Base-by-base conservation (phyloP, 164 flowering plant species). In the Hamamelis virginiana region DNA sequence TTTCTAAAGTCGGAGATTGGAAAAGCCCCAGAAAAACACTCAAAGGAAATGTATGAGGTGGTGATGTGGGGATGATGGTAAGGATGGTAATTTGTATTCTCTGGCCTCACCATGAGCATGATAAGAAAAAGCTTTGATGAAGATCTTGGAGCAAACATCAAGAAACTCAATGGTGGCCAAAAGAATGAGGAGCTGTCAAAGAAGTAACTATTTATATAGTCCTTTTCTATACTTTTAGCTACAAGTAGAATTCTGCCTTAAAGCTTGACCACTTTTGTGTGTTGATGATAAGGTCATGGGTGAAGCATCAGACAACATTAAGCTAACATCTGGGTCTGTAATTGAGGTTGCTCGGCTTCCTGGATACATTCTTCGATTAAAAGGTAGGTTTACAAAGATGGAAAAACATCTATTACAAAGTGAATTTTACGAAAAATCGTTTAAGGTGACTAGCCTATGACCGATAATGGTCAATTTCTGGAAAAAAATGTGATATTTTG, bases 121-220 rank as follows among this genome's bases (percentile, higher is more conserved):
- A 84, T 87, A 5, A 83, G 75, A 51, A 87, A 83, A 76, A 81
- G 72, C 78, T 81, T 83, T 23, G 86, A 83, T 52, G 87, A 83
- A 80, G 80, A 81, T 47, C 83, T 87, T 1, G 87, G 82, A 68
- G 83, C 80, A 44, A 65, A 89, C 33, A 77, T 87, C 46, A 86
- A 87, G 69, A 87, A 84, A 62, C 82, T 86, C 22, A 81, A 73
- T 25, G 85, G 86, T 51, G 88, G 87, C 16, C 58, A 67, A 64
- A 86, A 80, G 78, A 76, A 86, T 38, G 85, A 83, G 0, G 87
- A 84, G 62, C 91, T 87, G 48, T 43, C 78, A 38, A 82, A 73
- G 56, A 82, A 71, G 94, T 87, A 74, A 52, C 48, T 4, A 8
- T 25, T 18, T n/a, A n/a, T n/a, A 33, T 60, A 16, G 13, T 14